phyloP scores from a whole-genome alignment of 179 eudicot genomes.

The Pouteria campechiana region DNA sequence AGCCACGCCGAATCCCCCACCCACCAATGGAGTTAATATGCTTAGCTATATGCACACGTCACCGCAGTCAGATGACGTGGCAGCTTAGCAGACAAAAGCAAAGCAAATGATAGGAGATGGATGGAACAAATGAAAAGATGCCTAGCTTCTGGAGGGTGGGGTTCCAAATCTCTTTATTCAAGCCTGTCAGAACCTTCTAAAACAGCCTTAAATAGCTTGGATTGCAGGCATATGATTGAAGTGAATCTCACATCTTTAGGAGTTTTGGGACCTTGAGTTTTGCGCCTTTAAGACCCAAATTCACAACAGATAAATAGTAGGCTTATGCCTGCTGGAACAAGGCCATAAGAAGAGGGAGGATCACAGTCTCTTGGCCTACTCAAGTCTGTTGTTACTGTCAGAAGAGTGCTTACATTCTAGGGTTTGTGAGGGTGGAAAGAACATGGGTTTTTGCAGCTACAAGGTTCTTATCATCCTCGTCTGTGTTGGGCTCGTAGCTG shows the following conservation, averaged over 20 bases:
- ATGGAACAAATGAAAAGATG: conserved; percentile 56
- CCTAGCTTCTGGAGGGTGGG: conserved; percentile 72
- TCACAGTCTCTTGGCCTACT: conserved; percentile 22
- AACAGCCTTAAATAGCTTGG: conserved; percentile 75
- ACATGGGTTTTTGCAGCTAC: conserved; percentile 28
- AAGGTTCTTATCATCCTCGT: conserved; percentile 36
- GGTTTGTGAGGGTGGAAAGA: conserved; percentile 8
- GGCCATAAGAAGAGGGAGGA: conserved; percentile 22
- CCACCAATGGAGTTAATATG: no score
- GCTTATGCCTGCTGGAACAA: conserved; percentile 40
- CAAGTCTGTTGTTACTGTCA: conserved; percentile 13
- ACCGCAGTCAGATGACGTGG: conserved; percentile 29
- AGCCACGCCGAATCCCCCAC: no score
- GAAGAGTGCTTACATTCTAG: conserved; percentile 10
- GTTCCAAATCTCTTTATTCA: conserved; percentile 52
- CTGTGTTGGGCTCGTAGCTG: conserved; percentile 40
- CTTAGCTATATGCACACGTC: conserved; percentile 10
- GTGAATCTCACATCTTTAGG: conserved; percentile 62
- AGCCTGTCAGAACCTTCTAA: conserved; percentile 66
- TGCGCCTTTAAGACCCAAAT: conserved; percentile 45
- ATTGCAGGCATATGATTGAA: conserved; percentile 44
- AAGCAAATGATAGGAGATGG: conserved; percentile 39
- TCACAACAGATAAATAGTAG: conserved; percentile 28
- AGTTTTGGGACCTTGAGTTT: conserved; percentile 51
- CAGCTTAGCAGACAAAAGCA: conserved; percentile 26